phyloP scores from a whole-genome alignment of 805 yeast genomes.

The Wickerhamiella dianesei region DNA sequence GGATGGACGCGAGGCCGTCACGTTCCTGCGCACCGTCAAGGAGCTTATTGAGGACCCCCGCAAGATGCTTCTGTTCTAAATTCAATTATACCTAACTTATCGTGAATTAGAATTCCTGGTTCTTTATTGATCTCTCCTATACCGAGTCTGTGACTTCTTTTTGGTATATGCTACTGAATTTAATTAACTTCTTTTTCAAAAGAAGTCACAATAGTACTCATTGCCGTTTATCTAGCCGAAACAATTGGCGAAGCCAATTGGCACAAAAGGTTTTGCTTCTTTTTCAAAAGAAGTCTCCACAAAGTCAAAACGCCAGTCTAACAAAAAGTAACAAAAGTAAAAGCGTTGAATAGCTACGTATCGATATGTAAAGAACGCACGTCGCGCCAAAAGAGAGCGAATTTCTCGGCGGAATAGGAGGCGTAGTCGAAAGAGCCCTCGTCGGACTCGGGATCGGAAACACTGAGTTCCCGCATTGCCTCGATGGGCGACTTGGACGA shows the following conservation, averaged over 20 bases:
- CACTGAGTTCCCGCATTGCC: slow-evolving; percentile 8
- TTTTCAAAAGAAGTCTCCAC: no score
- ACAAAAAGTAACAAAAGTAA: neutral
- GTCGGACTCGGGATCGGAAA: slow-evolving; percentile 16
- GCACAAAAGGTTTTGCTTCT: no score
- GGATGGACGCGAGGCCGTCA: slow-evolving; percentile 98
- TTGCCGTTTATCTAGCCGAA: no score
- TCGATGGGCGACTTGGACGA: neutral
- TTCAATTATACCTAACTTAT: neutral
- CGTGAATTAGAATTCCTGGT: no score
- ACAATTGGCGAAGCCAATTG: no score
- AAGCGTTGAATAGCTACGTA: neutral
- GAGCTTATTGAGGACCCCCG: slow-evolving; percentile 98
- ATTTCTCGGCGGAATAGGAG: slow-evolving; percentile 61
- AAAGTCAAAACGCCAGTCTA: no score
- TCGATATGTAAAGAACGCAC: slow-evolving; percentile 21
- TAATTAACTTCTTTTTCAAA: no score
- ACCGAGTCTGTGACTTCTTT: no score
- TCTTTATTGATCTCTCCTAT: no score
- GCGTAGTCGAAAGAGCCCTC: slow-evolving; percentile 52
- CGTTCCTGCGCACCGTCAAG: slow-evolving; percentile 89
- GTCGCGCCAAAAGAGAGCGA: slow-evolving; percentile 63
- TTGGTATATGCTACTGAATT: no score
- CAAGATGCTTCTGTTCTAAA: slow-evolving; percentile 62
- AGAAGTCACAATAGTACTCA: no score